These are phyloP conservation scores for Metschnikowia amazonensis DNA, from an alignment of 805 yeast genomes.

Conservation along the genomic window DNA sequence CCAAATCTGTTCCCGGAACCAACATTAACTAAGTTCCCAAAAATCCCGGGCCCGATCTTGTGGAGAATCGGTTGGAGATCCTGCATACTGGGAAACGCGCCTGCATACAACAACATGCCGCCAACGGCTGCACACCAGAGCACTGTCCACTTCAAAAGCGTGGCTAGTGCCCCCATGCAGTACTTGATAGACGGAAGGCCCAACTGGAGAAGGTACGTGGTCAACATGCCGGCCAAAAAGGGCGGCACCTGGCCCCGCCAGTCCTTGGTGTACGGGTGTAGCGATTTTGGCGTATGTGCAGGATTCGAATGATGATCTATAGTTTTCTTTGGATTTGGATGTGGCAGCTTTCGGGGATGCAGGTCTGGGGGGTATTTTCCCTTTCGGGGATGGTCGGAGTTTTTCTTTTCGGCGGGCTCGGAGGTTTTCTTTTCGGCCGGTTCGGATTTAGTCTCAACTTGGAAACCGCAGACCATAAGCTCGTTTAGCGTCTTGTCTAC, in stretches of 20 bases:
- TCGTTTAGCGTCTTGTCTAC: constrained; percentile 30
- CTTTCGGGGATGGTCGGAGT: not conserved
- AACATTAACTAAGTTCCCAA: no score
- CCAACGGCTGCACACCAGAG: constrained; percentile 25
- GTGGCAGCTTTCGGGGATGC: no score
- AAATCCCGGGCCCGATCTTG: not conserved
- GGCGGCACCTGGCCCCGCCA: constrained; percentile 6
- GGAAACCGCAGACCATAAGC: constrained; percentile 30
- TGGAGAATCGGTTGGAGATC: not conserved
- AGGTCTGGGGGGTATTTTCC: not conserved
- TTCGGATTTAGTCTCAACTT: constrained; percentile 9
- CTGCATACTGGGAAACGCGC: constrained; percentile 9
- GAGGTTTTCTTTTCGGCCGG: not conserved
- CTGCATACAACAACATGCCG: constrained; percentile 29
- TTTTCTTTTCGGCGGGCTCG: not conserved
- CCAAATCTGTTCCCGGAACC: no score
- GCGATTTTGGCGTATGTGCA: no score
- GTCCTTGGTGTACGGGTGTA: not conserved
- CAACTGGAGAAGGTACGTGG: constrained; percentile 22
- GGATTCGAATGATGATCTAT: not conserved
- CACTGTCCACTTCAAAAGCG: constrained; percentile 22
- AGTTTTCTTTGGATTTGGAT: no score
- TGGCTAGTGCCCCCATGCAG: constrained; percentile 19
- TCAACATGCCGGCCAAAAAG: constrained; percentile 27
- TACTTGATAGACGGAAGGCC: constrained; percentile 22